These are phyloP conservation scores for Penicillium bialowiezense DNA, from an alignment of 495 filamentous ascomycete species.

Conservation along the genomic window DNA sequence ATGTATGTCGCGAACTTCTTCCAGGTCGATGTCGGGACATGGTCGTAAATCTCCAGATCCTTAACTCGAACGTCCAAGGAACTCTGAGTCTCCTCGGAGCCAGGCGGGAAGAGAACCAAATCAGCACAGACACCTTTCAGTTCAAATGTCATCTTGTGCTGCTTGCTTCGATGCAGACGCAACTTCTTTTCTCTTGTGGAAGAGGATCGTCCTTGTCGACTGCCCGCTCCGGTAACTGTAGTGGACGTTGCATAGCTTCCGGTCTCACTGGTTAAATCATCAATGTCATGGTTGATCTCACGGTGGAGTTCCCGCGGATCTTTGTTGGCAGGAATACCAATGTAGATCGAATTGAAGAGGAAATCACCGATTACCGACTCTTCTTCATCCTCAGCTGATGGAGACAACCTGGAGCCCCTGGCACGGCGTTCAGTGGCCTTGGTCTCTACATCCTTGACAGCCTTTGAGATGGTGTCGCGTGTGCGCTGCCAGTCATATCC, in stretches of 20 bases:
- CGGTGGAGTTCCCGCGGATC: conserved; percentile 76
- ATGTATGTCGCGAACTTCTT: conserved; percentile 96
- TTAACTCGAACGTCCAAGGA: conserved; percentile 78
- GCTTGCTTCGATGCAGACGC: conserved; percentile 78
- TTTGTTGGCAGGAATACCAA: conserved; percentile 81
- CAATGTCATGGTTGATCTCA: conserved; percentile 83
- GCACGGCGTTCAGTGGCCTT: conserved; percentile 71
- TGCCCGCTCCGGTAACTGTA: conserved; percentile 58
- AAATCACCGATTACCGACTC: conserved; percentile 90
- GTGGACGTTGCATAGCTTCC: conserved; percentile 77
- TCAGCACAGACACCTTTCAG: conserved; percentile 83
- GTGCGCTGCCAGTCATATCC: conserved; percentile 96
- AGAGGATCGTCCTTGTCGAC: conserved; percentile 44
- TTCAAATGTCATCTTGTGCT: conserved; percentile 95
- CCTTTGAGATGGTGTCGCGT: conserved; percentile 78
- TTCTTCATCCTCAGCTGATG: conserved; percentile 63
- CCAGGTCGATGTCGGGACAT: conserved; percentile 95
- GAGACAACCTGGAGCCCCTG: conserved; percentile 43
- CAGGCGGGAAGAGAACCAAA: conserved; percentile 76
- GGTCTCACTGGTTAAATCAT: conserved; percentile 84
- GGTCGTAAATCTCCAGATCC: conserved; percentile 89
- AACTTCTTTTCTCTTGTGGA: conserved; percentile 55
- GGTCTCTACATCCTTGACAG: conserved; percentile 79
- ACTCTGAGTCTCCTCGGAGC: conserved; percentile 74
- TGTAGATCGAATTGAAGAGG: conserved; percentile 98